Percentiles rank a stretch among this genome's conserved stretches.
These are phyloP conservation scores for Phylloporus sp. DNA, from an alignment of 768 basidiomycete genomes.

Conservation along the genomic window DNA sequence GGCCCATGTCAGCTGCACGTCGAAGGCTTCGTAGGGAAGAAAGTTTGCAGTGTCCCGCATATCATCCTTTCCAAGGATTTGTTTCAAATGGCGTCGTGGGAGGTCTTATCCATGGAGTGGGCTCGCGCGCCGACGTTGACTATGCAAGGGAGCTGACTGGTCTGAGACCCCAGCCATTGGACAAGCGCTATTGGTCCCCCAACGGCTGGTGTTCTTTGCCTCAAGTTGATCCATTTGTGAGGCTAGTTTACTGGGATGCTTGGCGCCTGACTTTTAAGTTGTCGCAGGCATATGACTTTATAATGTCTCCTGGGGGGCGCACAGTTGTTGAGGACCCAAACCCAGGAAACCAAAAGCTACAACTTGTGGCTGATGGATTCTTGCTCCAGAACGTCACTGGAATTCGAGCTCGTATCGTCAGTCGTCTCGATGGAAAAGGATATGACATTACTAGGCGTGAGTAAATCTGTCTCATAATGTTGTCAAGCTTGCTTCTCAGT, in stretches of 20 bases:
- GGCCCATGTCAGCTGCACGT: constrained; percentile 52
- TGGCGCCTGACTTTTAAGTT: neutral
- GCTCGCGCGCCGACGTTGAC: constrained; percentile 69
- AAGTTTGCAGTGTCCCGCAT: constrained; percentile 70
- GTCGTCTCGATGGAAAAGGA: constrained; percentile 74
- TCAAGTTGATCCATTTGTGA: constrained; percentile 63
- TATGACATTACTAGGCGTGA: constrained; percentile 82
- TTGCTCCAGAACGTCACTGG: constrained; percentile 74
- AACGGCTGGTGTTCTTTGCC: constrained; percentile 76
- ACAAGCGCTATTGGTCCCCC: constrained; percentile 56
- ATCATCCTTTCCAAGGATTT: constrained; percentile 40
- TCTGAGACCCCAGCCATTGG: constrained; percentile 42
- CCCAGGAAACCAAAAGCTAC: constrained; percentile 63
- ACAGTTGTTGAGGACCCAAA: constrained; percentile 59
- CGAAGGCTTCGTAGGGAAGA: constrained; percentile 59
- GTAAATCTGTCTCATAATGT: constrained; percentile 24
- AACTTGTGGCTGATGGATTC: constrained; percentile 60
- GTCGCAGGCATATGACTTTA: constrained; percentile 72
- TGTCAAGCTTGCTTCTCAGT: constrained; percentile 3
- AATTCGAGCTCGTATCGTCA: constrained; percentile 71
- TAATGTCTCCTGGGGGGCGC: constrained; percentile 58
- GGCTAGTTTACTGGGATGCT: constrained; percentile 10
- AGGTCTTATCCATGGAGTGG: constrained; percentile 65
- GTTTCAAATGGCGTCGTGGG: constrained; percentile 29
- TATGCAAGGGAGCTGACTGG: constrained; percentile 74